A percentile compares a stretch with the other conserved stretches of the same genome.
phyloP scores from a whole-genome alignment of 108 stramenopile species.

The Parietichytrium sp. region DNA sequence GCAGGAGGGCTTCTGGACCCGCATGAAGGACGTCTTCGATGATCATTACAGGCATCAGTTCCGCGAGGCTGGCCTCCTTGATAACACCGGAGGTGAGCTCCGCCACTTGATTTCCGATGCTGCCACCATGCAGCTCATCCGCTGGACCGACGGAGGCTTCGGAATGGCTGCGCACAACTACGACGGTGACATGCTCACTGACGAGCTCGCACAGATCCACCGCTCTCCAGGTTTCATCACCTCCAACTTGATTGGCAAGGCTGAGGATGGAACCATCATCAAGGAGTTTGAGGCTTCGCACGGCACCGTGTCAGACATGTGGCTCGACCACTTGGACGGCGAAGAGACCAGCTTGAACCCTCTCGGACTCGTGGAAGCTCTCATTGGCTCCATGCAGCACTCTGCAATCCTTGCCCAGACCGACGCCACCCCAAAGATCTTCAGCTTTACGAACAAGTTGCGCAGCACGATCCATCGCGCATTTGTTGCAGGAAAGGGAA shows the following conservation, averaged over 20 bases:
- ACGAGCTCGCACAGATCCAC: constrained; percentile 95
- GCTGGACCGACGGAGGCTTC: constrained; percentile 95
- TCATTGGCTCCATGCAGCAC: constrained; percentile 91
- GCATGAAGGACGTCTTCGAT: constrained; percentile 88
- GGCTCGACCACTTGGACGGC: constrained; percentile 87
- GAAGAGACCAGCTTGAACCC: constrained; percentile 94
- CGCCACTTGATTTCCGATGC: constrained; percentile 93
- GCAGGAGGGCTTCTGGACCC: constrained; percentile 95
- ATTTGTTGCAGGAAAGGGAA: constrained; percentile 91
- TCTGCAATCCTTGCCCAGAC: constrained; percentile 74
- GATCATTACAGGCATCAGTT: constrained; percentile 78
- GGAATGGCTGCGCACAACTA: constrained; percentile 97
- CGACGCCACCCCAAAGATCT: constrained; percentile 65
- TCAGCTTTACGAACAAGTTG: constrained; percentile 73
- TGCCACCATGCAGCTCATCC: constrained; percentile 94
- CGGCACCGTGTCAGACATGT: constrained; percentile 91
- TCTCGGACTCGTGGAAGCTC: constrained; percentile 88
- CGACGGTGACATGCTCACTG: constrained; percentile 88
- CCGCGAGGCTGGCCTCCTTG: constrained; percentile 72
- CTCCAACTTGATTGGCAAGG: constrained; percentile 84
- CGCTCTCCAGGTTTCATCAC: constrained; percentile 96
- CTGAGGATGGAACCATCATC: constrained; percentile 76
- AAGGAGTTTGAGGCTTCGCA: constrained; percentile 85
- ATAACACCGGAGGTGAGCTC: constrained; percentile 80
- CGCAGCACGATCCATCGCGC: constrained; percentile 88